Conservation (phyloP, 2,329 filamentous ascomycete species). For the Diaporthe velutina region DNA sequence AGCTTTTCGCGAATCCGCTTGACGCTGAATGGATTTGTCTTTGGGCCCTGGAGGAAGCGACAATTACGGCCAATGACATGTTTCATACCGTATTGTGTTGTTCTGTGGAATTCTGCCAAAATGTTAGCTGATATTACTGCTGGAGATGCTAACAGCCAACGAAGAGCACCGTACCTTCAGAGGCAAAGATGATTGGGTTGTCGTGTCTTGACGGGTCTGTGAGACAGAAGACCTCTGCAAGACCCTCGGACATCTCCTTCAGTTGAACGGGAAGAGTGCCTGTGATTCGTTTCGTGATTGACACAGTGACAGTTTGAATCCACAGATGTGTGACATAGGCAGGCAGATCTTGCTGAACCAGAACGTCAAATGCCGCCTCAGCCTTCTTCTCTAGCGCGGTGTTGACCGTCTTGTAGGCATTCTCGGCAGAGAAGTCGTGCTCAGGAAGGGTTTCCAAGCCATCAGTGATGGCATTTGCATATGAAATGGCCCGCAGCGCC, state of each 20-base stretch:
- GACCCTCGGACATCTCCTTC: conserved; percentile 76
- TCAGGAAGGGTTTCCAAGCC: conserved; percentile 69
- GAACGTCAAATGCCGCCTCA: conserved; percentile 70
- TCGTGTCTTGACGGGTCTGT: conserved; percentile 80
- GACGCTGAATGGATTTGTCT: conserved; percentile 74
- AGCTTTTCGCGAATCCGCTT: conserved; percentile 73
- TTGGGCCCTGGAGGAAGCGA: conserved; percentile 82
- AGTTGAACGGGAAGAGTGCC: conserved; percentile 75
- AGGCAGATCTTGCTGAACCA: conserved; percentile 77
- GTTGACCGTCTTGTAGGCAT: conserved; percentile 67
- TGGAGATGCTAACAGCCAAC: not conserved
- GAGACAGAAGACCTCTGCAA: conserved; percentile 83
- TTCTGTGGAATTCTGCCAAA: conserved; percentile 64
- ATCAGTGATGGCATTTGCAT: conserved; percentile 76
- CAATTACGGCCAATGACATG: conserved; percentile 84
- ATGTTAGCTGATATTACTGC: conserved; percentile 5
- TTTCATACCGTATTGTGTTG: conserved; percentile 47
- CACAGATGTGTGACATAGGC: conserved; percentile 79
- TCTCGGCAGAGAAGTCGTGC: conserved; percentile 66
- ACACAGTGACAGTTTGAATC: conserved; percentile 76
- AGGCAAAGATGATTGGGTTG: conserved; percentile 83
- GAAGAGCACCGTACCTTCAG: conserved; percentile 68
- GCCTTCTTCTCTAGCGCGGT: conserved; percentile 72
- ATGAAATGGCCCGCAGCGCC: conserved; percentile 77
- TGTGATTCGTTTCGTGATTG: conserved; percentile 76